phyloP scores from a whole-genome alignment of 768 basidiomycete genomes.

The Ramaria sp. region DNA sequence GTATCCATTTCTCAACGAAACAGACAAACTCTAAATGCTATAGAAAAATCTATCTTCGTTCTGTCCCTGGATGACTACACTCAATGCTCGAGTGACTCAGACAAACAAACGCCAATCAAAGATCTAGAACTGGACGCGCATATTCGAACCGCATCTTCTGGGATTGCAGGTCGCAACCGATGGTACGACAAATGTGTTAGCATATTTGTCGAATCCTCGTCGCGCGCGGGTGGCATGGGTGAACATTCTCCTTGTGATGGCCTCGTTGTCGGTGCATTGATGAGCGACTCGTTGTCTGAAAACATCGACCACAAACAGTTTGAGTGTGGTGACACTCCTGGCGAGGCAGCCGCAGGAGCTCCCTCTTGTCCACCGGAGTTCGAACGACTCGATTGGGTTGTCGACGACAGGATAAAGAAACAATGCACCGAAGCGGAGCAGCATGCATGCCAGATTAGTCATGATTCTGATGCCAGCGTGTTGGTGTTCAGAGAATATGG shows the following conservation, averaged over 20 bases:
- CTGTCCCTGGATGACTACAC: conserved; percentile 76
- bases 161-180: conserved; percentile 59
- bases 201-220: conserved; percentile 74
- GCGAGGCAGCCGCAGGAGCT: conserved; percentile 7
- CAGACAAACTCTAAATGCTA: conserved; percentile 40
- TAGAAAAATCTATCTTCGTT: conserved; percentile 67
- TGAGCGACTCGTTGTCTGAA: conserved; percentile 70
- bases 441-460: conserved; percentile 46
- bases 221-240: conserved; percentile 76
- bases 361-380: conserved; percentile 26
- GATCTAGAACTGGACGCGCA: conserved; percentile 51
- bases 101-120: conserved; percentile 25
- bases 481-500: conserved; percentile 80
- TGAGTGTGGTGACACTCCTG: conserved; percentile 5
- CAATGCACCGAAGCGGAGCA: conserved; percentile 49
- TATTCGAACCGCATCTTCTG: conserved; percentile 60
- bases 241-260: conserved; percentile 91
- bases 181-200: conserved; percentile 87
- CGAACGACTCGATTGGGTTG: conserved; percentile 65
- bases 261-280: conserved; percentile 76
- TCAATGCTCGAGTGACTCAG: conserved; percentile 22
- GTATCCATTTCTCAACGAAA: conserved; percentile 59
- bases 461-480: conserved; percentile 76
- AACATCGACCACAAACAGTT: conserved; percentile 46
- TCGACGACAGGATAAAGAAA: conserved; percentile 43